A percentile compares a stretch with the other conserved stretches of the same genome.
Conservation (phyloP, 2,329 filamentous ascomycete species). For the Aspergillus niger region DNA sequence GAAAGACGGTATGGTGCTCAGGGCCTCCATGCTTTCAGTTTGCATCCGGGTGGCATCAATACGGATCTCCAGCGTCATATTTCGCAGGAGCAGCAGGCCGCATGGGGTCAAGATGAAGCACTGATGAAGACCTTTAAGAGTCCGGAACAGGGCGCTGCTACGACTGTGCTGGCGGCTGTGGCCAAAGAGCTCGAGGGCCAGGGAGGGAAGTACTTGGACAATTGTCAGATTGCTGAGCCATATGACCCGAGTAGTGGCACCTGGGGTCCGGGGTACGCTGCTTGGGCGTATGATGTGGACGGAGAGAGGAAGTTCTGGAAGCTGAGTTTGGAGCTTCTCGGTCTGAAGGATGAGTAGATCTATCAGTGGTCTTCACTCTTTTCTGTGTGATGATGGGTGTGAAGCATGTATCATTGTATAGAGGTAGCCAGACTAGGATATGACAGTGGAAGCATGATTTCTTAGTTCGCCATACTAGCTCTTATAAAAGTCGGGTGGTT, state of each 20-base stretch:
- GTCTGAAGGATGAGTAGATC: too few species aligned
- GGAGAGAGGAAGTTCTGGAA: too few species aligned
- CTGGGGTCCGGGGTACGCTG: background rate
- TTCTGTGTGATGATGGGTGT: too few species aligned
- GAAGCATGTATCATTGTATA: too few species aligned
- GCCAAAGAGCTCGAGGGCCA: background rate
- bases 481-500: too few species aligned
- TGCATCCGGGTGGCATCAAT: conserved; percentile 48
- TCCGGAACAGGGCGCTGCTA: conserved; percentile 6
- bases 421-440: too few species aligned
- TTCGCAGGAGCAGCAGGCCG: background rate
- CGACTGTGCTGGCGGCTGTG: background rate
- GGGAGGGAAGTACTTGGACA: conserved; percentile 6
- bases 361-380: too few species aligned
- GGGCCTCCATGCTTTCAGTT: conserved; percentile 47
- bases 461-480: too few species aligned
- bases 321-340: too few species aligned
- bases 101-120: too few species aligned
- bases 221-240: background rate
- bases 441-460: too few species aligned
- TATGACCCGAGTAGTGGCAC: background rate
- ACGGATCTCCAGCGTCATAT: conserved; percentile 10
- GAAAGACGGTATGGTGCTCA: conserved; percentile 51
- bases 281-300: too few species aligned
- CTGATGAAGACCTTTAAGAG: background rate